Evolutionary conservation across 441 rosid species (phyloP).

Genomic region (Populus trichocarpa): DNA sequence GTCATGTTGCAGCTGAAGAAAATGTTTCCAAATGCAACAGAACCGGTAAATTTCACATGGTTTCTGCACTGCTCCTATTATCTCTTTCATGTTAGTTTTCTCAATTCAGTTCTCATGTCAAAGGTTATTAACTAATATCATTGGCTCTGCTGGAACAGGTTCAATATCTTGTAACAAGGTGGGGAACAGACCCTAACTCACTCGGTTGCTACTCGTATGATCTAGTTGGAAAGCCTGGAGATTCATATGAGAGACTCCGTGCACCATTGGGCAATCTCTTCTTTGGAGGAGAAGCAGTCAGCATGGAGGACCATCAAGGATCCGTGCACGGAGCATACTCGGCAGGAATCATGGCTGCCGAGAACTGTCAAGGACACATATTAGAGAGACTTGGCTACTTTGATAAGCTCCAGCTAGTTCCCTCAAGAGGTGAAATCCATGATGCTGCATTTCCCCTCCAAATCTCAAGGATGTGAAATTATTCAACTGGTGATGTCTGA

Average conservation of each 20-base stretch:
- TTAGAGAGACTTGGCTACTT: constrained; percentile 40
- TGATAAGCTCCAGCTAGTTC: constrained; percentile 42
- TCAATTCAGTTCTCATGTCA: background rate
- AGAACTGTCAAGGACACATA: constrained; percentile 55
- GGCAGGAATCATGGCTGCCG: constrained; percentile 69
- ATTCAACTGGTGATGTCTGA: background rate
- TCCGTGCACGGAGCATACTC: constrained; percentile 89
- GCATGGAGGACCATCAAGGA: constrained; percentile 81
- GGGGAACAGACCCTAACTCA: constrained; percentile 83
- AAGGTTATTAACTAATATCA: background rate
- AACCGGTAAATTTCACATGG: constrained; percentile 43
- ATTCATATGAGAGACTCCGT: constrained; percentile 64
- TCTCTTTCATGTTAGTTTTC: background rate
- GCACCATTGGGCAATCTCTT: constrained; percentile 63
- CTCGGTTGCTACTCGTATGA: constrained; percentile 83
- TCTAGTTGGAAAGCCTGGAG: constrained; percentile 58
- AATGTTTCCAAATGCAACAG: constrained; percentile 78
- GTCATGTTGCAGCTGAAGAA: constrained; percentile 74
- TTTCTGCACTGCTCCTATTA: background rate
- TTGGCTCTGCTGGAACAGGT: constrained; percentile 39
- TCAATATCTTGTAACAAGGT: constrained; percentile 58
- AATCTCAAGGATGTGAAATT: constrained; percentile 72
- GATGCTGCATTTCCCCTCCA: constrained; percentile 67
- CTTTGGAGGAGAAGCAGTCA: constrained; percentile 89
- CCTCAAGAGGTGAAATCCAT: constrained; percentile 37